phyloP scores from a whole-genome alignment of 306 rosid species.

The Abrus precatorius region DNA sequence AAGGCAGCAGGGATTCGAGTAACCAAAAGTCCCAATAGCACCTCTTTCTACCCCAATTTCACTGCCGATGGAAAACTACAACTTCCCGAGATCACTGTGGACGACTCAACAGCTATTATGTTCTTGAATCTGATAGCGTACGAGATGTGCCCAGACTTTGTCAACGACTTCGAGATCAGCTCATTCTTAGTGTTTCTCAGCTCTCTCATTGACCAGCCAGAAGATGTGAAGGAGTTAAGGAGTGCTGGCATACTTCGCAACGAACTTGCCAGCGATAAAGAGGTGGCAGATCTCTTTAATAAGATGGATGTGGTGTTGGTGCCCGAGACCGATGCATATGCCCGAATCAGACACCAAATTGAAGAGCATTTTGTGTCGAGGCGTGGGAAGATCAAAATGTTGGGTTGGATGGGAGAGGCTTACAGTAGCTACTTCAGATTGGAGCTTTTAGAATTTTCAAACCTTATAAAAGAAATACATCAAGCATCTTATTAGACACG shows the following conservation, averaged over 20 bases:
- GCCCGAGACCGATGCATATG: not conserved
- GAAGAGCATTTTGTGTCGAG: not conserved
- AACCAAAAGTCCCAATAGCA: not conserved
- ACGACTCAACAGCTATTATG: not conserved
- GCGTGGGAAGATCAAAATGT: not conserved
- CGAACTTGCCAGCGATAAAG: conserved; percentile 1
- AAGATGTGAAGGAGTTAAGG: not conserved
- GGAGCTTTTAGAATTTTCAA: too few relatives aligned
- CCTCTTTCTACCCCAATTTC: not conserved
- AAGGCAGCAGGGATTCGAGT: conserved; percentile 9
- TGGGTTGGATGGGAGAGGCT: not conserved
- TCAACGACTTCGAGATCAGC: not conserved
- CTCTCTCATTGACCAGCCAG: not conserved
- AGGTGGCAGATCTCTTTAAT: not conserved
- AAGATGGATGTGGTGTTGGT: not conserved
- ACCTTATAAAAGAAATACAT: too few relatives aligned
- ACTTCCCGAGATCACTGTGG: conserved; percentile 9
- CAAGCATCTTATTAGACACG: too few relatives aligned
- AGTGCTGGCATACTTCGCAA: not conserved
- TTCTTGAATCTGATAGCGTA: not conserved
- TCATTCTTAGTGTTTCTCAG: not conserved
- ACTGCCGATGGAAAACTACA: not conserved
- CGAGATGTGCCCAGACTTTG: conserved; percentile 16
- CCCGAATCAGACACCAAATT: not conserved
- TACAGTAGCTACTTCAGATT: not conserved